Conservation (phyloP, 2,329 filamentous ascomycete species). For the Pseudogymnoascus sp. region DNA sequence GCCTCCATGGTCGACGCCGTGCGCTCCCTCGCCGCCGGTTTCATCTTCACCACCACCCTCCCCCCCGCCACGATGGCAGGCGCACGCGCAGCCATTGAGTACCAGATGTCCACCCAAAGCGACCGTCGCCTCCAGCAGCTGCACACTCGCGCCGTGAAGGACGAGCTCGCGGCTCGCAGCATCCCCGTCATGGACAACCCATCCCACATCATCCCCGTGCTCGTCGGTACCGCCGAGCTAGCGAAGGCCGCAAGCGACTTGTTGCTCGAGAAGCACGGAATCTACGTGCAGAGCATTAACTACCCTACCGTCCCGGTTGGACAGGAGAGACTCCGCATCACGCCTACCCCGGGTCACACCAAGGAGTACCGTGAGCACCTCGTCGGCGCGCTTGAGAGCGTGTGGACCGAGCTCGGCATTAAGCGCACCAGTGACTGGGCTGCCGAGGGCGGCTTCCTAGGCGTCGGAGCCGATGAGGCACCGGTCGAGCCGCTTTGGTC, state of each 20-base stretch:
- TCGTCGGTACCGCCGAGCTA: constrained; percentile 89
- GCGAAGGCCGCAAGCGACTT: constrained; percentile 90
- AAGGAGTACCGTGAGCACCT: constrained; percentile 82
- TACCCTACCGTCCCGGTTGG: constrained; percentile 96
- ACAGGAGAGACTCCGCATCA: constrained; percentile 94
- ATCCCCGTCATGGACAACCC: constrained; percentile 98
- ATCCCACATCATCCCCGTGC: constrained; percentile 87
- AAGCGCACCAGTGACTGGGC: constrained; percentile 94
- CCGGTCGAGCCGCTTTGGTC: constrained; percentile 78
- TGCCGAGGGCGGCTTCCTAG: constrained; percentile 84
- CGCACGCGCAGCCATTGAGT: constrained; percentile 84
- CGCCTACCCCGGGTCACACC: constrained; percentile 86
- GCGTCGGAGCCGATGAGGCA: constrained; percentile 65
- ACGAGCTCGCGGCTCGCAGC: constrained; percentile 67
- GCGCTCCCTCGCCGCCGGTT: constrained; percentile 88
- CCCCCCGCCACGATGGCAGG: constrained; percentile 97
- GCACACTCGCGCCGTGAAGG: constrained; percentile 91
- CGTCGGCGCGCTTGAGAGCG: constrained; percentile 73
- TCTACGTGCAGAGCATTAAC: constrained; percentile 99
- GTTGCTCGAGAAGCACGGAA: constrained; percentile 80
- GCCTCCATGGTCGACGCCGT: constrained; percentile 83
- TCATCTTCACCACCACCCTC: constrained; percentile 97
- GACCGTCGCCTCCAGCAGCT: constrained; percentile 91
- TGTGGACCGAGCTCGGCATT: constrained; percentile 83
- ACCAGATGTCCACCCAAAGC: constrained; percentile 77